Conservation (phyloP, 352 stramenopile species). For the Pythium biforme region DNA sequence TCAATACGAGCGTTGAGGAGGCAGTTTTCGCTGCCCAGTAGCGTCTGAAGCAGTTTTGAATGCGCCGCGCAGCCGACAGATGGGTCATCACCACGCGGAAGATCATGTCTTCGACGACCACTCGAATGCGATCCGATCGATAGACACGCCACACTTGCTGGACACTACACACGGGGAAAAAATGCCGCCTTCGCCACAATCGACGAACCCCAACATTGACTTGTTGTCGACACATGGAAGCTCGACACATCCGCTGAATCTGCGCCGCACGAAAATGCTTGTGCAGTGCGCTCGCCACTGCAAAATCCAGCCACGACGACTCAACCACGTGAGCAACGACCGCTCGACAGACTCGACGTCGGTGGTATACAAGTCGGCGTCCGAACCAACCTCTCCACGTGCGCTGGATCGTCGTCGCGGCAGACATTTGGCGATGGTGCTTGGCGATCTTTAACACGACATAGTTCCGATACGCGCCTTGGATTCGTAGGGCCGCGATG, state of each 20-base stretch:
- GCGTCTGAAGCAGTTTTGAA: conserved; percentile 21
- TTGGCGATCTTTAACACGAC: conserved; percentile 26
- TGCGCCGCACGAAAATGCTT: conserved; percentile 1
- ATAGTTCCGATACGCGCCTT: conserved; percentile 31
- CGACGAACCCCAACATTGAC: conserved; percentile 7
- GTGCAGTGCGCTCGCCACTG: conserved; percentile 1
- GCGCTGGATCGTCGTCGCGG: conserved; percentile 24
- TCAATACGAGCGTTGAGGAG: conserved; percentile 10
- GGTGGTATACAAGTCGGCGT: conserved; percentile 2
- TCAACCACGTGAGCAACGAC: background rate
- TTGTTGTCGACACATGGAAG: conserved; percentile 7
- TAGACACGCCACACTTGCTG: conserved; percentile 30
- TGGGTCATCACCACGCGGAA: conserved; percentile 25
- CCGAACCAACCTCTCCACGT: conserved; percentile 26
- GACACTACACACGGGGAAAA: conserved; percentile 24
- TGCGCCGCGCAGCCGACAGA: conserved; percentile 16
- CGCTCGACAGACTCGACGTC: conserved; percentile 7
- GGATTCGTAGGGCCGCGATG: conserved; percentile 25
- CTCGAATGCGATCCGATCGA: conserved; percentile 4
- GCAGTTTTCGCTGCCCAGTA: conserved; percentile 14
- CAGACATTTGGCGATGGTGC: conserved; percentile 13
- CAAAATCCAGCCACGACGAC: conserved; percentile 8
- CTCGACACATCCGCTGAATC: conserved; percentile 29
- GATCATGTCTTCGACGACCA: conserved; percentile 9
- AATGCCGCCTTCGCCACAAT: conserved; percentile 18